Evolutionary conservation across 169 alveolate genomes (phyloP).

Genomic region (Eimeria necatrix): DNA sequence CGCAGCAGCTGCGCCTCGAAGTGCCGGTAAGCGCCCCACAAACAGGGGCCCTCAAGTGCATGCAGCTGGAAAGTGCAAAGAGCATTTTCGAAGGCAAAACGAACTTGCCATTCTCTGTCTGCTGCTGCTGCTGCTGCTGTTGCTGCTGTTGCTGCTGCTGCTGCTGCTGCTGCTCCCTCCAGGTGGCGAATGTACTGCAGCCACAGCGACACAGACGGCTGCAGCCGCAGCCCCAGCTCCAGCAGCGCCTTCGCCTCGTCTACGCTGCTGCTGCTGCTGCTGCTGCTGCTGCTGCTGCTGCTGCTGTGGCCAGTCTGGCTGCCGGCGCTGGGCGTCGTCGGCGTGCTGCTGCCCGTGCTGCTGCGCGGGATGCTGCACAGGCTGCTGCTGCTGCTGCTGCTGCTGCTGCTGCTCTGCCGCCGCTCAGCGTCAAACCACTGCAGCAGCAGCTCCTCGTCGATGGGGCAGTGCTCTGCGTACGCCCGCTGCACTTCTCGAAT

Average conservation of each 20-base stretch:
- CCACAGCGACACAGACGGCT: constrained; percentile 11
- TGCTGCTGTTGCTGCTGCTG: neutral
- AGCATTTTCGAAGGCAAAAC: constrained; percentile 35
- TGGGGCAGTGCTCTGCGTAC: constrained; percentile 18
- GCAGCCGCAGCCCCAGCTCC: neutral
- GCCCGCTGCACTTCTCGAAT: constrained; percentile 9
- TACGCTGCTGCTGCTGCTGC: neutral
- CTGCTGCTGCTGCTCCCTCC: neutral
- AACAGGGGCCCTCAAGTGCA: constrained; percentile 65
- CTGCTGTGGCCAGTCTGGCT: neutral
- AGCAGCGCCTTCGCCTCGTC: constrained; percentile 18
- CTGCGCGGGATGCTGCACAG: neutral
- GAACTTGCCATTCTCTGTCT: neutral
- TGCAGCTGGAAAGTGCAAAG: constrained; percentile 56
- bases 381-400: constrained; percentile 37
- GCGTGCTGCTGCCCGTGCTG: constrained; percentile 3
- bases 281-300: neutral
- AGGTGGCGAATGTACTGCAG: neutral
- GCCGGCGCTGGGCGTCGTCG: too few species aligned
- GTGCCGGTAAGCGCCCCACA: constrained; percentile 75
- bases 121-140: neutral
- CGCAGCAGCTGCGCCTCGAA: constrained; percentile 30
- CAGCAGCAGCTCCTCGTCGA: constrained; percentile 40
- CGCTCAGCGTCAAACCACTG: constrained; percentile 8
- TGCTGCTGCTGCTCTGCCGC: constrained; percentile 30